A percentile compares a stretch with the other conserved stretches of the same genome.
Evolutionary conservation across 305 asterid genomes (phyloP).

Genomic region (Coffea humblotiana): DNA sequence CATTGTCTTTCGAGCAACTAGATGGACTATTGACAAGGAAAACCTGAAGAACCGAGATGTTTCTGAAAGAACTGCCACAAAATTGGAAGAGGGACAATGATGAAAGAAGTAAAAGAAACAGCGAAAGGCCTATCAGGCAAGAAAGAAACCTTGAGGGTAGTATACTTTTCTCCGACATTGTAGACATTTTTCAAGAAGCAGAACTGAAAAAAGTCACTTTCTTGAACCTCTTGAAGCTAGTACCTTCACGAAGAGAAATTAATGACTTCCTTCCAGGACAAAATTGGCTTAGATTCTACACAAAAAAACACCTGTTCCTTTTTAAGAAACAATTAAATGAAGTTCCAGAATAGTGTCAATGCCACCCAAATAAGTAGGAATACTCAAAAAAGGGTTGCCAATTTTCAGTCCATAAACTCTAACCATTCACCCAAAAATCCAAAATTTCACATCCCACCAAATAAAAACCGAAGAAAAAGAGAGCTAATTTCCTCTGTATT

Average conservation of each 20-base stretch:
- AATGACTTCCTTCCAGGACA: background rate
- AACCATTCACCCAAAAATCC: background rate
- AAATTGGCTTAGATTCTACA: background rate
- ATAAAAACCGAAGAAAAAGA: background rate
- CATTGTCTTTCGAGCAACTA: constrained; percentile 20
- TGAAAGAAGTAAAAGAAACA: constrained; percentile 56
- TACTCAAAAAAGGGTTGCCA: background rate
- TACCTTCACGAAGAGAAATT: background rate
- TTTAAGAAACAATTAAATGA: background rate
- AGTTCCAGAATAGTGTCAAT: background rate
- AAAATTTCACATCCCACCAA: background rate
- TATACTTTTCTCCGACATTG: constrained; percentile 50
- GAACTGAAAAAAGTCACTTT: background rate
- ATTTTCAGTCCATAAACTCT: background rate
- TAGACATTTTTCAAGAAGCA: constrained; percentile 33
- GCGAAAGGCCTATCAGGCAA: constrained; percentile 51
- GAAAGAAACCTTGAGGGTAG: constrained; percentile 53
- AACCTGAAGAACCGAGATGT: constrained; percentile 40
- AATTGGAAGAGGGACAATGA: constrained; percentile 48
- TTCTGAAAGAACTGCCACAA: constrained; percentile 35
- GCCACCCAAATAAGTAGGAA: background rate
- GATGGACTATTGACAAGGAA: constrained; percentile 39
- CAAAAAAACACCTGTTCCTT: background rate
- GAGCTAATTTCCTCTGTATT: background rate
- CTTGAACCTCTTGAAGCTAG: background rate